Percentiles rank a stretch among this genome's conserved stretches.
phyloP scores from a whole-genome alignment of 805 yeast genomes.

The Candida peoriensis region DNA sequence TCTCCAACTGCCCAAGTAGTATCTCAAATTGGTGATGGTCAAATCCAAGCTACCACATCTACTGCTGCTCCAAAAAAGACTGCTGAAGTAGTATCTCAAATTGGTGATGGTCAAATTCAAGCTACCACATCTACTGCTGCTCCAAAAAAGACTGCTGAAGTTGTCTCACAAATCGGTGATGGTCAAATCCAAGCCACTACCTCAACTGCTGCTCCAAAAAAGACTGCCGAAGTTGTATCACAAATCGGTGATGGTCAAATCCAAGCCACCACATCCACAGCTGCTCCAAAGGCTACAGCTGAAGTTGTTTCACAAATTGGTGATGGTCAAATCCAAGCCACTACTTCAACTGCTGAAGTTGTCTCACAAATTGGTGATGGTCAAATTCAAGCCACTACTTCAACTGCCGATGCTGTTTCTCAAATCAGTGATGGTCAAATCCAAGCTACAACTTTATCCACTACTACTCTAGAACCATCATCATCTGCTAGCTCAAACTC shows the following conservation, averaged over 20 bases:
- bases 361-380: constrained; percentile 55
- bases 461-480: constrained; percentile 24
- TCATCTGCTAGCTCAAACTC: constrained; percentile 22
- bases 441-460: constrained; percentile 20
- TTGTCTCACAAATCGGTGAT: constrained; percentile 22
- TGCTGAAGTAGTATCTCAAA: constrained; percentile 23
- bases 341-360: constrained; percentile 20
- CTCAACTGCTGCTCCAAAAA: constrained; percentile 8
- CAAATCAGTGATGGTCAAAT: constrained; percentile 21
- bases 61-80: constrained; percentile 20
- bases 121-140: constrained; percentile 19
- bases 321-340: constrained; percentile 12
- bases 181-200: constrained; percentile 29
- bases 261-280: constrained; percentile 3
- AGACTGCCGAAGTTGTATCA: constrained; percentile 2
- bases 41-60: constrained; percentile 23
- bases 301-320: constrained; percentile 4
- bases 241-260: constrained; percentile 6
- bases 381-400: constrained; percentile 43
- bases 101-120: constrained; percentile 29
- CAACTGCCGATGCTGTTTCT: constrained; percentile 25
- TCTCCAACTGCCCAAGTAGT: constrained; percentile 15
- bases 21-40: constrained; percentile 21
- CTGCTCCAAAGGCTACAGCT: constrained; percentile 1
- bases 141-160: constrained; percentile 19